These are phyloP conservation scores for Aureobasidium namibiae DNA, from an alignment of 2,329 filamentous ascomycete genomes.

Conservation along the genomic window DNA sequence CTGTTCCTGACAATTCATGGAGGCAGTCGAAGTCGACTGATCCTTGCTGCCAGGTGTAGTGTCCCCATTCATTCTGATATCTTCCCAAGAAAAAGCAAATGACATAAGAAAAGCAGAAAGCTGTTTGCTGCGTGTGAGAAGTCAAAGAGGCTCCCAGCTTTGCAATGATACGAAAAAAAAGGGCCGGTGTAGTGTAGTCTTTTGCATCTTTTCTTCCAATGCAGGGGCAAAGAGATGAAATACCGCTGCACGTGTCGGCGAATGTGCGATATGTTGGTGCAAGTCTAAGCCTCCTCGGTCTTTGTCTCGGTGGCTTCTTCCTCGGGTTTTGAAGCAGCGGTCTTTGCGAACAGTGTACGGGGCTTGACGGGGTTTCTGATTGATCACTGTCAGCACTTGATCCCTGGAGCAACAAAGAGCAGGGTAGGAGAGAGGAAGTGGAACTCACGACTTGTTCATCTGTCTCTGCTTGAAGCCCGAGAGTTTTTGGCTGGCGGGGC, in stretches of 20 bases:
- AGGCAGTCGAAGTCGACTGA: too few species aligned
- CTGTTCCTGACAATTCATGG: background rate
- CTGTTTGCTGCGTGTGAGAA: too few species aligned
- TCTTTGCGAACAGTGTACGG: constrained; percentile 15
- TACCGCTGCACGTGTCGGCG: too few species aligned
- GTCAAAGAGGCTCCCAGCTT: too few species aligned
- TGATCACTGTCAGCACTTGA: background rate
- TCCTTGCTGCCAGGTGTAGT: too few species aligned
- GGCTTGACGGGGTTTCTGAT: constrained; percentile 12
- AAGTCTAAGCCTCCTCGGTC: background rate
- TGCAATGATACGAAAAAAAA: background rate
- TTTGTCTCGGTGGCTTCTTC: constrained; percentile 1
- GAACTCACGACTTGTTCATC: constrained; percentile 53
- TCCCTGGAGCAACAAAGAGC: too few species aligned
- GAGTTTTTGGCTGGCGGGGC: constrained; percentile 75
- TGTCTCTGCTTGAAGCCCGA: constrained; percentile 73
- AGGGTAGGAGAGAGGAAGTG: background rate
- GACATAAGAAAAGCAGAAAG: background rate
- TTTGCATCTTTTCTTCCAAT: background rate
- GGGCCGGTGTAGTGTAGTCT: background rate
- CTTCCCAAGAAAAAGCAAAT: background rate
- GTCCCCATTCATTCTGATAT: background rate
- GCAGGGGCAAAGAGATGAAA: background rate
- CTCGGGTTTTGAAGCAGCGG: constrained; percentile 13
- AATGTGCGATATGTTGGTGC: background rate